phyloP scores from a whole-genome alignment of 306 rosid species.

The Cucurbita argyrosperma region DNA sequence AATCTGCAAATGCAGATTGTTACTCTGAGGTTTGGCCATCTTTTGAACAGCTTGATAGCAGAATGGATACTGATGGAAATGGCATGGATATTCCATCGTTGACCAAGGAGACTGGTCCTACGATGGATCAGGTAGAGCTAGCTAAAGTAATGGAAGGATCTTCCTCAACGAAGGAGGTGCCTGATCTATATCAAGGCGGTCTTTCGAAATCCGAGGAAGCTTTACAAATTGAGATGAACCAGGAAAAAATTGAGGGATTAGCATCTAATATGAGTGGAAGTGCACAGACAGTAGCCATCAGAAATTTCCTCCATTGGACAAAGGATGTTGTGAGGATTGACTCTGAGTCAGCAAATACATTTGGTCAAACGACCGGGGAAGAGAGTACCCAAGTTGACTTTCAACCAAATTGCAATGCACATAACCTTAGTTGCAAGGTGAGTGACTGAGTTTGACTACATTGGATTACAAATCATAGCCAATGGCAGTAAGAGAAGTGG shows the following conservation, averaged over 20 bases:
- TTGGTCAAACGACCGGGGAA: conserved; percentile 20
- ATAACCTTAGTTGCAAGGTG: conserved; percentile 67
- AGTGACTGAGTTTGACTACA: conserved; percentile 64
- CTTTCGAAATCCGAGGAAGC: background rate
- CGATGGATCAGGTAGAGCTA: conserved; percentile 35
- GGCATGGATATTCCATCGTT: conserved; percentile 5
- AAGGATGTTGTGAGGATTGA: conserved; percentile 32
- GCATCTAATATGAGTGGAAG: conserved; percentile 25
- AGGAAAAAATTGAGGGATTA: conserved; percentile 22
- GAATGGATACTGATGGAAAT: background rate
- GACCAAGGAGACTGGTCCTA: background rate
- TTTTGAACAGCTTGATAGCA: conserved; percentile 9
- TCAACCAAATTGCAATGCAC: conserved; percentile 29
- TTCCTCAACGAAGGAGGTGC: conserved; percentile 2
- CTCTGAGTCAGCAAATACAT: conserved; percentile 27
- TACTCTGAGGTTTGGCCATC: conserved; percentile 28
- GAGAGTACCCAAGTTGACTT: conserved; percentile 34
- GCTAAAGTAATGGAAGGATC: conserved; percentile 33
- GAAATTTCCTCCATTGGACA: conserved; percentile 24
- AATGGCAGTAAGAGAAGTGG: conserved; percentile 59
- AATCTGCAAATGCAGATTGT: conserved; percentile 17
- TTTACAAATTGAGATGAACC: conserved; percentile 2
- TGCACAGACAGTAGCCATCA: conserved; percentile 17
- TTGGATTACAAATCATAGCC: conserved; percentile 45
- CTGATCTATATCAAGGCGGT: background rate